A percentile compares a stretch with the other conserved stretches of the same genome.
phyloP scores from a whole-genome alignment of 495 filamentous ascomycete genomes.

The Physcia stellaris region DNA sequence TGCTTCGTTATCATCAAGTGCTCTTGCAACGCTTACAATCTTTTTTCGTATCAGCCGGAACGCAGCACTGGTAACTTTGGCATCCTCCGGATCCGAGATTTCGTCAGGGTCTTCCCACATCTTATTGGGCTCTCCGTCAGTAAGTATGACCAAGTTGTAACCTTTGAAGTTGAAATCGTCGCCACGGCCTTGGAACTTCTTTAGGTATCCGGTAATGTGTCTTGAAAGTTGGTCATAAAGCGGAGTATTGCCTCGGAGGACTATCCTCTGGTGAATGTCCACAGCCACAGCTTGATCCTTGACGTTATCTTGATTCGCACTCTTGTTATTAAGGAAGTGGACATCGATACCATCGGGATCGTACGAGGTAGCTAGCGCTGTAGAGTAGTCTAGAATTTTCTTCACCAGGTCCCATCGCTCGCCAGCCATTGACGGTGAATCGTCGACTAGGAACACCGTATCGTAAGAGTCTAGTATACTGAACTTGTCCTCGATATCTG shows the following conservation, averaged over 20 bases:
- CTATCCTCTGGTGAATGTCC: slow-evolving; percentile 51
- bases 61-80: neutral
- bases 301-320: slow-evolving; percentile 32
- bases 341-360: slow-evolving; percentile 81
- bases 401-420: slow-evolving; percentile 58
- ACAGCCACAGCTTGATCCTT: slow-evolving; percentile 28
- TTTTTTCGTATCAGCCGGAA: slow-evolving; percentile 2
- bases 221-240: slow-evolving; percentile 56
- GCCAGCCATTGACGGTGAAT: slow-evolving; percentile 73
- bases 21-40: neutral
- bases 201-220: slow-evolving; percentile 63
- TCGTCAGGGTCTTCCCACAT: neutral
- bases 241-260: slow-evolving; percentile 56
- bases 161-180: slow-evolving; percentile 35
- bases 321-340: slow-evolving; percentile 61
- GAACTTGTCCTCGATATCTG: neutral
- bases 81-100: neutral
- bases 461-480: slow-evolving; percentile 46
- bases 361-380: slow-evolving; percentile 66
- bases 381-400: slow-evolving; percentile 55
- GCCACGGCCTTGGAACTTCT: slow-evolving; percentile 19
- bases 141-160: slow-evolving; percentile 83
- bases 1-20: slow-evolving; percentile 34
- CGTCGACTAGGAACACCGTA: slow-evolving; percentile 85
- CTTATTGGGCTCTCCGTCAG: too few relatives aligned